Percentiles rank a stretch among this genome's conserved stretches.
phyloP scores from a whole-genome alignment of 305 asterid species.

The Fraxinus latifolia region DNA sequence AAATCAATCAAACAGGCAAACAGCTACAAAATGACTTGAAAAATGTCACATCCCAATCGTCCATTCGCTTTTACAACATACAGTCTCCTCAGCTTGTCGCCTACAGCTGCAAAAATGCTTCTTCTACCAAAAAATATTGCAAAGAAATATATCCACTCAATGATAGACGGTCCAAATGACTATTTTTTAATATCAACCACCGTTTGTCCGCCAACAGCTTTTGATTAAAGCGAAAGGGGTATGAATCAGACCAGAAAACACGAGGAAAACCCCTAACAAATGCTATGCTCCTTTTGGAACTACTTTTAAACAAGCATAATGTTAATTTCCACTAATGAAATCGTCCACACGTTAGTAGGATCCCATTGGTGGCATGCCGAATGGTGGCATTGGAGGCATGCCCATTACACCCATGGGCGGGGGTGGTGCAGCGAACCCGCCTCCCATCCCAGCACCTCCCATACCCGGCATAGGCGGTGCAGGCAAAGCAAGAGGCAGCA shows the following conservation, averaged over 20 bases:
- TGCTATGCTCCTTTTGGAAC: background rate
- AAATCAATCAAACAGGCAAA: background rate
- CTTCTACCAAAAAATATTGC: slow-evolving; percentile 52
- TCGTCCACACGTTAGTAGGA: slow-evolving; percentile 42
- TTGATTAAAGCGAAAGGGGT: background rate
- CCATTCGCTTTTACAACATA: slow-evolving; percentile 13
- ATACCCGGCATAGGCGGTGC: slow-evolving; percentile 81
- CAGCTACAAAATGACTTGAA: background rate
- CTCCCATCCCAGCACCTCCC: slow-evolving; percentile 34
- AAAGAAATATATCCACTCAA: slow-evolving; percentile 37
- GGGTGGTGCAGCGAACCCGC: slow-evolving; percentile 40
- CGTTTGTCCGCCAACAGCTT: slow-evolving; percentile 9
- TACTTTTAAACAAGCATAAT: background rate
- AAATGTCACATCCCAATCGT: background rate
- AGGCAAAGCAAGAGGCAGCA: slow-evolving; percentile 80
- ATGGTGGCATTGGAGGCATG: slow-evolving; percentile 85
- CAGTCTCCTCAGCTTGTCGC: slow-evolving; percentile 32
- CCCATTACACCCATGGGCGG: slow-evolving; percentile 82
- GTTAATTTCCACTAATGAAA: background rate
- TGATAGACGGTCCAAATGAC: slow-evolving; percentile 24
- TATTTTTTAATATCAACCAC: background rate
- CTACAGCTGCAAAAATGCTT: slow-evolving; percentile 50
- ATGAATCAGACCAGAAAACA: background rate
- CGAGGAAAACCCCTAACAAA: background rate
- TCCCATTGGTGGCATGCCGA: slow-evolving; percentile 89